Conservation (phyloP, 2,329 filamentous ascomycete genomes). For the Hypoxylon rubiginosum region DNA sequence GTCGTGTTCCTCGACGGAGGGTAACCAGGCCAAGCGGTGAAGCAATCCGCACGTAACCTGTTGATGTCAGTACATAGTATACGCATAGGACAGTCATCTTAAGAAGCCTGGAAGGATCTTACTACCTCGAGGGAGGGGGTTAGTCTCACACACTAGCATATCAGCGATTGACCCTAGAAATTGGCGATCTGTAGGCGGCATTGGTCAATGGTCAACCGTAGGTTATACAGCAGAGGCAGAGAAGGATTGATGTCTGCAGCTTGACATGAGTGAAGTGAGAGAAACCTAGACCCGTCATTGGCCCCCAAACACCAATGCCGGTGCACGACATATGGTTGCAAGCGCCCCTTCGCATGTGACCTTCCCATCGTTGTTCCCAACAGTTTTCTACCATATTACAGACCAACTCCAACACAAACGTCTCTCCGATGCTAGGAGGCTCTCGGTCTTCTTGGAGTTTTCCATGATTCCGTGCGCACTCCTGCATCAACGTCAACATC, state of each 20-base stretch:
- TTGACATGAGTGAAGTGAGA: not conserved
- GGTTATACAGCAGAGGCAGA: not conserved
- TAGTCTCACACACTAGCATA: not conserved
- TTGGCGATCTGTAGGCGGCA: not conserved
- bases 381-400: not conserved
- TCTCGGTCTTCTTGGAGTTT: not conserved
- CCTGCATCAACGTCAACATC: not conserved
- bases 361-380: not conserved
- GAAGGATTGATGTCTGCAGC: not conserved
- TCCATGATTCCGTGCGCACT: not conserved
- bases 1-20: not conserved
- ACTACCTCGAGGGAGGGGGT: not conserved
- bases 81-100: not conserved
- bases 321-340: not conserved
- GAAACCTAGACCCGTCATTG: not conserved
- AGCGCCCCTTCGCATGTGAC: not conserved
- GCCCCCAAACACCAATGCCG: slow-evolving; percentile 2
- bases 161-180: not conserved
- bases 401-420: not conserved
- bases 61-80: not conserved
- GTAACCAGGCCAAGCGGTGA: not conserved
- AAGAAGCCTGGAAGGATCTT: not conserved
- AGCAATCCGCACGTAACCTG: not conserved
- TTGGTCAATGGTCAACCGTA: not conserved
- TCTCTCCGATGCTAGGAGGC: not conserved